Evolutionary conservation across 1,139 yeast genomes (phyloP), one percentile per base, ranked within the genome.

Genomic region (Blastobotrys elegans): DNA sequence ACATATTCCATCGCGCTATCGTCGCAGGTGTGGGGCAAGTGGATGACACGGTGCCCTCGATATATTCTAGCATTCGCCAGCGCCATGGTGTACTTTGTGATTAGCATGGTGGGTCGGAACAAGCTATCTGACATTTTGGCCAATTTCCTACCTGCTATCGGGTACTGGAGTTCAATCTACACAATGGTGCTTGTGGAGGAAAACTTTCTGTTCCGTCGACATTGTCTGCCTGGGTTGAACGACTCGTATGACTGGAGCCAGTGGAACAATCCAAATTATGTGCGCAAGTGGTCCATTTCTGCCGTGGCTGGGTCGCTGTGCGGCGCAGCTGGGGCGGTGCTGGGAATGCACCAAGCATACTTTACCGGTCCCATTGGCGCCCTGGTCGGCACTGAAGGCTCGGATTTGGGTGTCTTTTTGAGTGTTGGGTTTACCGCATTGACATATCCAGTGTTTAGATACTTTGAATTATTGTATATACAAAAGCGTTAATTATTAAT

Each of bases 111-210:
- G 11, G 97, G 97, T 10, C 75, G 87, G 58, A 71, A 84, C 64
- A 79, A 81, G 57, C 84, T 89, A 62, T 75, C 89, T 40, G 74
- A 80, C 3, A 87, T 88, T 53, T 71, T 89, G 60, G 80, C 89
- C n/a, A 89, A 88, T 61, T 89, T 89, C 69, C 71, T 89, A 56
- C 96, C 97, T 8, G 88, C 89, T 96, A 79, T 89, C 52, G 96
- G 96, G 0, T 89, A 89, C 68, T 89, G 97, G 97, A 77, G 86
- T 46, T 80, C 92, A 46, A 86, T 89, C 70, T 89, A 88, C 65
- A 79, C 84, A 58, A 77, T 79, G 24, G 67, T 88, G 46, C 66
- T 88, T 40, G 53, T 86, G 2, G 90, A 86, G 59, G 97, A 89
- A 62, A 86, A 86, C 59, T 49, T 75, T 5, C 74, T 88, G 18